These are phyloP conservation scores for Lichtheimia ramosa DNA, from an alignment of 371 early-diverging fungal genomes.

Conservation along the genomic window DNA sequence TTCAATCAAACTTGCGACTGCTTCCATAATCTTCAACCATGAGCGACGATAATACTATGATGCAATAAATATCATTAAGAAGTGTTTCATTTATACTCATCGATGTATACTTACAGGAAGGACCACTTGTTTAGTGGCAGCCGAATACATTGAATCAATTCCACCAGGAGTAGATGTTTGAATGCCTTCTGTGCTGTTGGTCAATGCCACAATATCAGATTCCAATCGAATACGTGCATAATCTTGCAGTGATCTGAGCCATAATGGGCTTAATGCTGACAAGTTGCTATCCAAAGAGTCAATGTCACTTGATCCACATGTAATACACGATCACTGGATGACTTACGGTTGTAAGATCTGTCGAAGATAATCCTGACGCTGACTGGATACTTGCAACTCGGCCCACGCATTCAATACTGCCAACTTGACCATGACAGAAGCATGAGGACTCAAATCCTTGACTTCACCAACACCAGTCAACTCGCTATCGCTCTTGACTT, in stretches of 20 bases:
- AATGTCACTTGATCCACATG: background rate
- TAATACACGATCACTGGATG: background rate
- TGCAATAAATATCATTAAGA: slow-evolving; percentile 17
- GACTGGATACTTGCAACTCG: slow-evolving; percentile 67
- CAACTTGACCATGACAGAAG: slow-evolving; percentile 77
- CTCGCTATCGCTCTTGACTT: slow-evolving; percentile 64
- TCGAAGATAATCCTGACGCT: slow-evolving; percentile 57
- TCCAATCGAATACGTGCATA: slow-evolving; percentile 62
- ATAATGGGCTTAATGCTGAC: slow-evolving; percentile 55
- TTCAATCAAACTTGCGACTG: slow-evolving; percentile 53
- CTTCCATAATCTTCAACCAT: slow-evolving; percentile 59
- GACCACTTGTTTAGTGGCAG: slow-evolving; percentile 58
- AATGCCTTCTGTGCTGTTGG: slow-evolving; percentile 39
- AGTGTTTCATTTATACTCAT: slow-evolving; percentile 13
- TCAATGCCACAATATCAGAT: slow-evolving; percentile 52
- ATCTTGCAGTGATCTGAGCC: slow-evolving; percentile 58
- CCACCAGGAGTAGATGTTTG: slow-evolving; percentile 44
- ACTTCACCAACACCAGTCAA: slow-evolving; percentile 59
- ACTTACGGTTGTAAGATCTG: slow-evolving; percentile 65
- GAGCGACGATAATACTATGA: slow-evolving; percentile 50
- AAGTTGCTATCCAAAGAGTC: slow-evolving; percentile 33
- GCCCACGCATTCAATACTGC: slow-evolving; percentile 86
- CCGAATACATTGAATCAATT: slow-evolving; percentile 52
- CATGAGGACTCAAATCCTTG: slow-evolving; percentile 66
- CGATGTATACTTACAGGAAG: slow-evolving; percentile 52